Evolutionary conservation across 768 basidiomycete species (phyloP), one percentile per base, ranked within the genome.

Genomic region (Podaxis carcinomalis): DNA sequence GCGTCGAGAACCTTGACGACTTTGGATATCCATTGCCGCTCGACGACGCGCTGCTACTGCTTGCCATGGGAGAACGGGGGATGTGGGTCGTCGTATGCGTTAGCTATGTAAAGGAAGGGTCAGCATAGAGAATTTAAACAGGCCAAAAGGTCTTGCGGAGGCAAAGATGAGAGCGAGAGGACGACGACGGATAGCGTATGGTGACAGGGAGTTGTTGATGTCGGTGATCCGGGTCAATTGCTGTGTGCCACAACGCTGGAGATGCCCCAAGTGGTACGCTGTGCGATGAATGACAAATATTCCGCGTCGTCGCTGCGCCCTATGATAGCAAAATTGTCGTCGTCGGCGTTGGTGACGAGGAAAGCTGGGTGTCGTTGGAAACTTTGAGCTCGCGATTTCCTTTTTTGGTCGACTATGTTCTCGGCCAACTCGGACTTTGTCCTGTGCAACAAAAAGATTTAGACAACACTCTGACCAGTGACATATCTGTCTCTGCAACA

Each of bases 1-100:
- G 65, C 4, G 73, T 73, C 6, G 72, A 72, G 49, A 74, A 73
- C 5, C 74, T 70, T 19, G 73, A 72, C 10, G 59, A 54, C 35
- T 47, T 60, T 21, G 35, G 16, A 67, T 62, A 51, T 65, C 70
- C 42, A 57, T 63, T 40, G 67, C 53, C 52, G 40, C 44, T 47
- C 63, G 42, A n/a, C 42, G 68, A 67, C 59, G 69, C 66, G 65
- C 64, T 66, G 59, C 64, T 66, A 65, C 62, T 68, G 64, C 62
- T 71, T 40, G 72, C 67, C 72, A 73, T 74, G 42, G 25, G 25
- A 4, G 51, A 27, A 16, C 3, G 10, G 42, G 5, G 25, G 23
- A n/a, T 32, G 51, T 27, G 9, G 40, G 5, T 32, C 23, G 51
- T 52, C 19, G 51, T n/a, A 35, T 53, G n/a, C n/a, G 28, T 52